Evolutionary conservation across 495 filamentous ascomycete species (phyloP).

Genomic region (Cudoniella acicularis): DNA sequence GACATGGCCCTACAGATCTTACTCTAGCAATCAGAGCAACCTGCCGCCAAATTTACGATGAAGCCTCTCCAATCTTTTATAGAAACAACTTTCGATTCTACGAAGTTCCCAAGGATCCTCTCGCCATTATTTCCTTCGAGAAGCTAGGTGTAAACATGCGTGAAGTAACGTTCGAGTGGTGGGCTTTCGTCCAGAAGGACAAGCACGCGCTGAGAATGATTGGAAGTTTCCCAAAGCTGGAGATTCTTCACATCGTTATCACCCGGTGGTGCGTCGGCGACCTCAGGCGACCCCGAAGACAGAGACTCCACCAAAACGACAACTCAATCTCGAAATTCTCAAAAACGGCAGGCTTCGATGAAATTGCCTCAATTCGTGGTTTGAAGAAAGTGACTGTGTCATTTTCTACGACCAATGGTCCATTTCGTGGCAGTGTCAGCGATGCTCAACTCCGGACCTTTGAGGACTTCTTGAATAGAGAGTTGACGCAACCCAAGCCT

Average conservation of each 20-base stretch:
- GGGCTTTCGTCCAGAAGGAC: neutral
- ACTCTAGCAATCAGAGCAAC: neutral
- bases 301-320: neutral
- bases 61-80: neutral
- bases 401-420: too few relatives aligned
- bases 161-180: constrained; percentile 1
- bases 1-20: neutral
- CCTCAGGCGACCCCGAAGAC: neutral
- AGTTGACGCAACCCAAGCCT: too few relatives aligned
- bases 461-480: too few relatives aligned
- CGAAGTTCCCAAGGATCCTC: neutral
- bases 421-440: too few relatives aligned
- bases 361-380: constrained; percentile 1
- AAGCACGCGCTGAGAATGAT: neutral
- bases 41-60: constrained; percentile 1
- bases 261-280: neutral
- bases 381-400: constrained; percentile 10
- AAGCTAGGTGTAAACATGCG: neutral
- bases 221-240: constrained; percentile 1
- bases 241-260: neutral
- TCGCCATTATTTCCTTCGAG: neutral
- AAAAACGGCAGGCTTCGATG: constrained; percentile 6
- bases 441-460: too few relatives aligned
- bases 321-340: constrained; percentile 1
- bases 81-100: constrained; percentile 7